phyloP scores from a whole-genome alignment of 2,329 filamentous ascomycete species.

The Pyrenophora teres region DNA sequence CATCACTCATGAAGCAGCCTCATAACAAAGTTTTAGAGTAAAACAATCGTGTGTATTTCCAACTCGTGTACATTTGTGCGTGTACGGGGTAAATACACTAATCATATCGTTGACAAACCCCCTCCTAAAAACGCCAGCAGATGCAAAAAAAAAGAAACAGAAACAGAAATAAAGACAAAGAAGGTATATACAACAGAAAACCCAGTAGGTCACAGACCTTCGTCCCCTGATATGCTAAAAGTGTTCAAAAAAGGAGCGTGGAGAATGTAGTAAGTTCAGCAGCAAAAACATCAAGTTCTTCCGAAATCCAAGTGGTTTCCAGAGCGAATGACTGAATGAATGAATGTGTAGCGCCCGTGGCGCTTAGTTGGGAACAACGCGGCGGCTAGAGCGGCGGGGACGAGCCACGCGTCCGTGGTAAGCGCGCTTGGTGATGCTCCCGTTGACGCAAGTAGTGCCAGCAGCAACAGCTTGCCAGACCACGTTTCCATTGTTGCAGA shows the following conservation, averaged over 20 bases:
- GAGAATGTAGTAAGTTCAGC: slow-evolving; percentile 7
- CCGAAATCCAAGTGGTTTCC: not conserved
- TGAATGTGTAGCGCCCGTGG: not conserved
- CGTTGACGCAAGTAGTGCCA: slow-evolving; percentile 52
- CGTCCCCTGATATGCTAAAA: not conserved
- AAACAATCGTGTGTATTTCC: too few species aligned
- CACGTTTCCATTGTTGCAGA: slow-evolving; percentile 51
- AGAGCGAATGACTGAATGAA: too few species aligned
- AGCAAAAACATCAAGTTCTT: not conserved
- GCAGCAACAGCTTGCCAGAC: slow-evolving; percentile 50
- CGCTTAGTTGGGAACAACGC: slow-evolving; percentile 4
- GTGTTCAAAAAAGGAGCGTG: slow-evolving; percentile 3
- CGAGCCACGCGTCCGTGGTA: slow-evolving; percentile 41
- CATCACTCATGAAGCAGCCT: too few species aligned
- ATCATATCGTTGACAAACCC: too few species aligned
- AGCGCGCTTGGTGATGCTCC: slow-evolving; percentile 44
- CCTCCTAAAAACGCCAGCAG: slow-evolving; percentile 3
- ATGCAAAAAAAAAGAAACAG: slow-evolving; percentile 3
- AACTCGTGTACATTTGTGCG: not conserved
- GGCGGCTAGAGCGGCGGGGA: slow-evolving; percentile 20
- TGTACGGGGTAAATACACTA: too few species aligned
- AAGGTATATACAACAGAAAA: slow-evolving; percentile 13
- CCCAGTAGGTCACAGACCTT: slow-evolving; percentile 17
- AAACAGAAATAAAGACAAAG: not conserved
- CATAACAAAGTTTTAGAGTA: too few species aligned